Base-by-base conservation (phyloP, 257 asterid species). In the Fraxinus anomala region DNA sequence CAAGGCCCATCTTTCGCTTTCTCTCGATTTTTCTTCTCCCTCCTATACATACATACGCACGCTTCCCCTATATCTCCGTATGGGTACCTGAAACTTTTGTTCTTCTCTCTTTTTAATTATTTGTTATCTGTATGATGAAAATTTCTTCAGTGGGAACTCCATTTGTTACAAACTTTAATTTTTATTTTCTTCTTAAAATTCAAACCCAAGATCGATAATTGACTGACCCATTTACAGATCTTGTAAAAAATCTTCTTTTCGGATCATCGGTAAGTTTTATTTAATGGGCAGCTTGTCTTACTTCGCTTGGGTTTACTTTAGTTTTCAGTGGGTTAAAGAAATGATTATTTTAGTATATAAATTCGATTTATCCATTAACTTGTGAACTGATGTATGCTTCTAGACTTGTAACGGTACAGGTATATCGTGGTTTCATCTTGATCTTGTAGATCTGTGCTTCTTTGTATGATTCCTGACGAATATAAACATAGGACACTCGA, bases 261-360 rank as follows among this genome's bases (percentile, higher is more conserved):
- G 78, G 77, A 34, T 33, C 73, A 81, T 49, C 67, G 84, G 88
- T 86, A 69, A 80, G 91, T 67, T 73, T 40, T 42, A 17, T 26
- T 19, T 44, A 1, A 3, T 44, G 40, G 24, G 8, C 39, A 13
- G 14, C 47, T 73, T 31, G 23, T n/a, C 6, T 73, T 28, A 28
- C 6, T 26, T 39, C 37, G 65, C 74, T 79, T 51, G 84, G 85
- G 89, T 88, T 85, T 87, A 88, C 87, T 86, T 78, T 66, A 37
- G 14, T 80, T 3, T 85, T 78, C 65, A 74, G 78, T 63, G 73
- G 63, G 69, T 23, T 63, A 69, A 31, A 17, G 47, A 68, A 19
- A 37, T 56, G 47, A 30, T 21, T 31, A 63, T 73, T 72, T 73
- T 82, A 21, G 1, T 33, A 14, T 21, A 19, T 34, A 37, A 24